These are phyloP conservation scores for Prunus salicina DNA, from an alignment of 306 rosid species.

Conservation along the genomic window DNA sequence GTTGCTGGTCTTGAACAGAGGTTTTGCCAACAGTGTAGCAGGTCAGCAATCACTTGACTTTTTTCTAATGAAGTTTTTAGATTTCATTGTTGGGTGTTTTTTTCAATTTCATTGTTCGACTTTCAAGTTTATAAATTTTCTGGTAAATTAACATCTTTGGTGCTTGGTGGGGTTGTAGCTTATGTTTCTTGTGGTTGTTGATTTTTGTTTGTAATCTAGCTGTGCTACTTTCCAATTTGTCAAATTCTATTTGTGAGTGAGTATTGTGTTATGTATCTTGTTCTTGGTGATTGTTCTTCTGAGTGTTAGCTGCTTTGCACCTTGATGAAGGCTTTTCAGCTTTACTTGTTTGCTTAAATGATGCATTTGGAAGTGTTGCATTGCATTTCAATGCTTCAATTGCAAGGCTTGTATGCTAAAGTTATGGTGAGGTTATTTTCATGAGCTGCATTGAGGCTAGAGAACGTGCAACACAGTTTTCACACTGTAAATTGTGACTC, in stretches of 20 bases:
- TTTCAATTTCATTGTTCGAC: not conserved
- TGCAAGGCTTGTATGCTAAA: not conserved
- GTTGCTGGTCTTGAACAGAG: slow-evolving; percentile 79
- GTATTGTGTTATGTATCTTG: not conserved
- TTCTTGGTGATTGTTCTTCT: not conserved
- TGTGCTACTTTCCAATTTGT: not conserved
- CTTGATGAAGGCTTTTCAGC: not conserved
- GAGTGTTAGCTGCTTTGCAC: not conserved
- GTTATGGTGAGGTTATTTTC: not conserved
- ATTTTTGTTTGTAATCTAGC: not conserved
- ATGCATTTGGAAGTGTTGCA: not conserved
- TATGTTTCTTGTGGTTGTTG: too few species aligned
- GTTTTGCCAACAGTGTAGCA: slow-evolving; percentile 99
- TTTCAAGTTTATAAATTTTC: not conserved
- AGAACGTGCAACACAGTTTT: not conserved
- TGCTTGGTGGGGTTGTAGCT: not conserved
- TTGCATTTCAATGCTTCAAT: not conserved
- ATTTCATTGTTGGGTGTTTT: not conserved
- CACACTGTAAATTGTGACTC: not conserved
- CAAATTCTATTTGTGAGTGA: not conserved
- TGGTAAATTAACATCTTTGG: not conserved
- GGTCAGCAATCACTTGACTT: slow-evolving; percentile 23
- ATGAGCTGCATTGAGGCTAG: not conserved
- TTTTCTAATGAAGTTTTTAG: not conserved
- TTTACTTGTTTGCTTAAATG: not conserved